Percentiles rank a stretch among this genome's conserved stretches.
Conservation (phyloP, 768 basidiomycete genomes). For the Roridomyces roridus region DNA sequence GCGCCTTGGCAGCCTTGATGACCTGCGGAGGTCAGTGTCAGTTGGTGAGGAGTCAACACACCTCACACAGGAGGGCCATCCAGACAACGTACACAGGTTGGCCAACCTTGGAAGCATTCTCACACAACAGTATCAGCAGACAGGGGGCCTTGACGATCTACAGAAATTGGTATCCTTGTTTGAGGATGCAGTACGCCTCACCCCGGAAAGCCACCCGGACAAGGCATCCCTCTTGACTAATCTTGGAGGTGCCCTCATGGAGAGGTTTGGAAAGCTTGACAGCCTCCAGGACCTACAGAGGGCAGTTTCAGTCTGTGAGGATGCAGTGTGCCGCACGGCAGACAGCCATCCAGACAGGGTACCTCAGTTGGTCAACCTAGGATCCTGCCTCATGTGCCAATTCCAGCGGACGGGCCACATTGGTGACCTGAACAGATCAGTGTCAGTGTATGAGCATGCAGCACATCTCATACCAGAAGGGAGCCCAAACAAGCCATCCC, state of each 20-base stretch:
- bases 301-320: too few relatives aligned
- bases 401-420: too few relatives aligned
- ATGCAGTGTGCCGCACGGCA: too few relatives aligned
- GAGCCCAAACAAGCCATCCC: too few relatives aligned
- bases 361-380: too few relatives aligned
- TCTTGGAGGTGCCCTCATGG: background rate
- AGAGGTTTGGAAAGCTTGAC: background rate
- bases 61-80: background rate
- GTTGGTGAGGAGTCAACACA: background rate
- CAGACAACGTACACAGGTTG: background rate
- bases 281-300: too few relatives aligned
- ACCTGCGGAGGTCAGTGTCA: background rate
- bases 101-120: background rate
- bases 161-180: background rate
- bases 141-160: background rate
- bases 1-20: background rate
- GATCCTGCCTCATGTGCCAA: too few relatives aligned
- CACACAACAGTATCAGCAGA: background rate
- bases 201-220: background rate
- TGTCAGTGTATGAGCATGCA: background rate
- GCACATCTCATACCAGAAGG: too few relatives aligned
- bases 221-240: background rate
- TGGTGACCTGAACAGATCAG: background rate
- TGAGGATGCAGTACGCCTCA: constrained; percentile 2
- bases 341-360: too few relatives aligned